Evolutionary conservation across 306 rosid genomes (phyloP).

Genomic region (Nissolia schottii): DNA sequence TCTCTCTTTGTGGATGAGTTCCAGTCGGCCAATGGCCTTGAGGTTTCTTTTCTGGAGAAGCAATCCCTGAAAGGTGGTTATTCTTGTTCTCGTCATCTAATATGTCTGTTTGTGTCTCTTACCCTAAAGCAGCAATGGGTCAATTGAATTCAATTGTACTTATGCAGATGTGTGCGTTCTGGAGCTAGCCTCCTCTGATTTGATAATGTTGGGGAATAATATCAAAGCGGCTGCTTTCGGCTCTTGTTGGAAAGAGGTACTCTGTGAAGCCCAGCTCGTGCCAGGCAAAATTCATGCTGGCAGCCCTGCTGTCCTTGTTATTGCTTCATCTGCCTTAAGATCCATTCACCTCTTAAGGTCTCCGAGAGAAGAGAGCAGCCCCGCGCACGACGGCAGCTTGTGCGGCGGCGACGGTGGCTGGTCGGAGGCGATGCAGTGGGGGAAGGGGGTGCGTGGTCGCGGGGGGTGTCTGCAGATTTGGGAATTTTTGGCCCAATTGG

Average conservation of each 20-base stretch:
- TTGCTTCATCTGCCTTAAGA: conserved; percentile 73
- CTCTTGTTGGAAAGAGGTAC: conserved; percentile 55
- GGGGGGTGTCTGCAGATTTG: too few species aligned
- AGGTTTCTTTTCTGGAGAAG: conserved; percentile 70
- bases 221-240: conserved; percentile 75
- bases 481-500: too few species aligned
- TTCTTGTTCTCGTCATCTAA: not conserved
- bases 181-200: conserved; percentile 28
- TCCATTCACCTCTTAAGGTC: conserved; percentile 66
- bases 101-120: too few species aligned
- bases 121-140: too few species aligned
- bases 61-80: conserved; percentile 56
- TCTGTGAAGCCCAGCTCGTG: conserved; percentile 44
- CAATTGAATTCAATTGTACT: too few species aligned
- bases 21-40: conserved; percentile 48
- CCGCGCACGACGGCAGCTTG: too few species aligned
- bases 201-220: conserved; percentile 41
- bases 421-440: too few species aligned
- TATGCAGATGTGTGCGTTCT: conserved; percentile 46
- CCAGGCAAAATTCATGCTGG: conserved; percentile 52
- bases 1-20: conserved; percentile 56
- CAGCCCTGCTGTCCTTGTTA: conserved; percentile 62
- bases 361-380: too few species aligned
- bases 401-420: too few species aligned
- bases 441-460: too few species aligned